Evolutionary conservation across 306 rosid genomes (phyloP).

Genomic region (Lablab purpureus): DNA sequence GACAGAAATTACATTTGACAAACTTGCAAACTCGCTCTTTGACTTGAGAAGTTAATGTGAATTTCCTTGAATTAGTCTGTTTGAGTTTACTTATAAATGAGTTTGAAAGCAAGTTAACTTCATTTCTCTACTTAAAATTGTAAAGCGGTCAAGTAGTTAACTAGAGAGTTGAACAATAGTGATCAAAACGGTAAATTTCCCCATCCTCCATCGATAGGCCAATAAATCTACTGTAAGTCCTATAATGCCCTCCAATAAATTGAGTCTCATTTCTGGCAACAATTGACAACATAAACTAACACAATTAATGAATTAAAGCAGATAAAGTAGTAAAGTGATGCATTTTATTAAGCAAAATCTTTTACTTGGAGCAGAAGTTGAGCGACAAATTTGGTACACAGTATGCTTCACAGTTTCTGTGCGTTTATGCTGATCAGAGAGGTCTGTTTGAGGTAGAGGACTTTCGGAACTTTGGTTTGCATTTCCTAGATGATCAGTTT

Average conservation of each 20-base stretch:
- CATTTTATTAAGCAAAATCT: constrained; percentile 22
- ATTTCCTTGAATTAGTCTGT: not conserved
- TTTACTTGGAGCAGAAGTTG: constrained; percentile 53
- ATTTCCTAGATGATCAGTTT: constrained; percentile 33
- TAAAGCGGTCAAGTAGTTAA: not conserved
- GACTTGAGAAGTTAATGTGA: not conserved
- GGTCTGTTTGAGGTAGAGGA: constrained; percentile 28
- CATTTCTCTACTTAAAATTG: not conserved
- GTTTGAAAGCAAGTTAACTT: not conserved
- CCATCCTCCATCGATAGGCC: constrained; percentile 1
- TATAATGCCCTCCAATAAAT: not conserved
- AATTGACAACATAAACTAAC: constrained; percentile 17
- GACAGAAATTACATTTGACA: not conserved
- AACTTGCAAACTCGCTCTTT: not conserved
- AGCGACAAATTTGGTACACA: constrained; percentile 54
- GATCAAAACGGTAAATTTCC: not conserved
- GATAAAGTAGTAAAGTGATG: constrained; percentile 21
- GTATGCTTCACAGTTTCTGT: constrained; percentile 57
- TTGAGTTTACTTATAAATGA: not conserved
- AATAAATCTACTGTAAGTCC: constrained; percentile 9
- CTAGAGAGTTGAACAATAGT: not conserved
- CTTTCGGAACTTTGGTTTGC: constrained; percentile 48
- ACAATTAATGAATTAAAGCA: not conserved
- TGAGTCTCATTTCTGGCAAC: constrained; percentile 3
- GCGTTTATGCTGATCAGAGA: constrained; percentile 43